These are phyloP conservation scores for Capsicum baccatum DNA, from an alignment of 257 asterid genomes.

Conservation along the genomic window DNA sequence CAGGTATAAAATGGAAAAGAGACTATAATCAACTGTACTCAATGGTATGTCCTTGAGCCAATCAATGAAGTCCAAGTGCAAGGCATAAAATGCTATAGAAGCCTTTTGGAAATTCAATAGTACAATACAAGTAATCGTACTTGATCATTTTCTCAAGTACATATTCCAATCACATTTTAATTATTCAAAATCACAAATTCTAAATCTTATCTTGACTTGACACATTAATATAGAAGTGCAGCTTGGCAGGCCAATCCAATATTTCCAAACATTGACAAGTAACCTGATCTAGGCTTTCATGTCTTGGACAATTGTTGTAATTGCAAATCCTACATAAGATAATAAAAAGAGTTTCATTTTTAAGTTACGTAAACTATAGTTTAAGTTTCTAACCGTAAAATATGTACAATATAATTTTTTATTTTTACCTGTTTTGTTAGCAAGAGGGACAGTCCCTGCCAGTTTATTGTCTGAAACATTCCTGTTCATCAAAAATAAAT, in stretches of 20 bases:
- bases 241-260: background rate
- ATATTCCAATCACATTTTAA: conserved; percentile 4
- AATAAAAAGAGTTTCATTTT: background rate
- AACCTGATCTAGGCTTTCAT: conserved; percentile 37
- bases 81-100: background rate
- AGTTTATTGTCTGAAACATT: conserved; percentile 46
- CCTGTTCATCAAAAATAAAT: conserved; percentile 34
- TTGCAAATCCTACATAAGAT: conserved; percentile 36
- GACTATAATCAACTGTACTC: too few relatives aligned
- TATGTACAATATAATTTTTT: background rate
- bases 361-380: background rate
- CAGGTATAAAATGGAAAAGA: too few relatives aligned
- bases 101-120: background rate
- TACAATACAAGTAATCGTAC: background rate
- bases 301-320: conserved; percentile 47
- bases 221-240: background rate
- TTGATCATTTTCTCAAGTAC: background rate
- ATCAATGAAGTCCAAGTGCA: background rate
- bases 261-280: background rate
- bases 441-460: conserved; percentile 36
- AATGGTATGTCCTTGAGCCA: too few relatives aligned
- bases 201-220: background rate
- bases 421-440: background rate
- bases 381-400: background rate
- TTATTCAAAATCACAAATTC: background rate